Conservation (phyloP, 352 stramenopile species). For the Pythium pectinolyticum region DNA sequence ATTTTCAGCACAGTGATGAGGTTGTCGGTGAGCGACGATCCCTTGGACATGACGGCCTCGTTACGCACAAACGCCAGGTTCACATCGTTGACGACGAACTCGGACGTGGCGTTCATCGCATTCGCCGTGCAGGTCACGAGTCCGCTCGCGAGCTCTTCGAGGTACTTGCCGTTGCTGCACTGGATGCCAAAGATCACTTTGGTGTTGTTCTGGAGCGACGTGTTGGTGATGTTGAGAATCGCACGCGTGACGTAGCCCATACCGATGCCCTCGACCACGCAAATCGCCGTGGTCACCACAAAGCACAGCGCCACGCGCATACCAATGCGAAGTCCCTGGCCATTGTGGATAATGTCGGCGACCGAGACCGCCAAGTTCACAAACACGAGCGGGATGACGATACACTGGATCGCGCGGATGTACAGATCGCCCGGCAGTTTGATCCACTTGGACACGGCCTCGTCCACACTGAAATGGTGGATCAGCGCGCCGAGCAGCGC, state of each 20-base stretch:
- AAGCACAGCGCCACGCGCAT: slow-evolving; percentile 48
- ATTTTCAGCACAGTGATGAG: slow-evolving; percentile 58
- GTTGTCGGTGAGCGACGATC: slow-evolving; percentile 56
- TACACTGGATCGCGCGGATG: slow-evolving; percentile 70
- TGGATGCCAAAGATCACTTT: slow-evolving; percentile 71
- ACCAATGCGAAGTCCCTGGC: slow-evolving; percentile 44
- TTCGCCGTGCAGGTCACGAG: slow-evolving; percentile 60
- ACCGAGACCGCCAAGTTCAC: slow-evolving; percentile 73
- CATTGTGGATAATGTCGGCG: slow-evolving; percentile 60
- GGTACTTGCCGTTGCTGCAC: slow-evolving; percentile 69
- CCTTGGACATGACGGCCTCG: slow-evolving; percentile 39
- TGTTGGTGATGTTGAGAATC: slow-evolving; percentile 38
- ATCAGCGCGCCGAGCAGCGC: slow-evolving; percentile 45
- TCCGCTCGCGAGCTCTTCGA: slow-evolving; percentile 48
- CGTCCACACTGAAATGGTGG: slow-evolving; percentile 50
- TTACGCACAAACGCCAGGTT: slow-evolving; percentile 54
- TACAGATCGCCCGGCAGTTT: slow-evolving; percentile 73
- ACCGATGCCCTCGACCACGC: slow-evolving; percentile 52
- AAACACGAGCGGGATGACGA: slow-evolving; percentile 81
- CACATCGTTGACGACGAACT: slow-evolving; percentile 63
- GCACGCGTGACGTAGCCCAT: slow-evolving; percentile 54
- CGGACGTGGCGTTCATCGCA: slow-evolving; percentile 34
- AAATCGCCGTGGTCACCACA: slow-evolving; percentile 45
- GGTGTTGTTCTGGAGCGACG: slow-evolving; percentile 26
- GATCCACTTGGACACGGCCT: slow-evolving; percentile 55